Evolutionary conservation across 2,329 filamentous ascomycete genomes (phyloP).

Genomic region (Aspergillus intermedius): DNA sequence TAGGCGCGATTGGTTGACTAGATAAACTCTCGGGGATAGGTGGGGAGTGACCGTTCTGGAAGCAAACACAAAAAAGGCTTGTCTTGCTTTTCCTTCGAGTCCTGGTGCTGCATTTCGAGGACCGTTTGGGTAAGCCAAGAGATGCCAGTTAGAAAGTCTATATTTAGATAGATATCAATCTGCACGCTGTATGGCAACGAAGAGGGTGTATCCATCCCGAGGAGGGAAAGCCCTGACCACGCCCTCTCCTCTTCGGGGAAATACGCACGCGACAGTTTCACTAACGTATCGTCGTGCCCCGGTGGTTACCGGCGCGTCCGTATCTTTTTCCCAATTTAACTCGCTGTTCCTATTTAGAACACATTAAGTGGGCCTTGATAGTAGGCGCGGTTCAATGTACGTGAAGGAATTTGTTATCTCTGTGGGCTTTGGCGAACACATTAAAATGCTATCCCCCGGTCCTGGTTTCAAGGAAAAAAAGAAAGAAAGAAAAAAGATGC

Average conservation of each 20-base stretch:
- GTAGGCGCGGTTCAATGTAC: background rate
- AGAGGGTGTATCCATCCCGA: background rate
- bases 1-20: too few relatives aligned
- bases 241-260: background rate
- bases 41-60: too few relatives aligned
- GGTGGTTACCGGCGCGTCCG: background rate
- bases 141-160: too few relatives aligned
- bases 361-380: slow-evolving; percentile 7
- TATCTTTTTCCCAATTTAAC: slow-evolving; percentile 4
- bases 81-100: too few relatives aligned
- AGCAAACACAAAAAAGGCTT: too few relatives aligned
- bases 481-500: slow-evolving; percentile 16
- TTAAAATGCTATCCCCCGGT: slow-evolving; percentile 3
- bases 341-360: slow-evolving; percentile 3
- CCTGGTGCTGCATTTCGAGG: too few relatives aligned
- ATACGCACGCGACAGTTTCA: background rate
- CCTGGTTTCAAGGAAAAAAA: slow-evolving; percentile 10
- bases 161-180: too few relatives aligned
- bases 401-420: slow-evolving; percentile 5
- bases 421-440: slow-evolving; percentile 3
- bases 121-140: too few relatives aligned
- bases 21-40: too few relatives aligned
- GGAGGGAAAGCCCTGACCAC: background rate
- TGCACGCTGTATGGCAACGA: background rate
- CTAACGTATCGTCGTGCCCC: background rate